A percentile compares a stretch with the other conserved stretches of the same genome.
Evolutionary conservation across 192 early-diverging fungal species (phyloP).

Genomic region (Coemansia sp.): DNA sequence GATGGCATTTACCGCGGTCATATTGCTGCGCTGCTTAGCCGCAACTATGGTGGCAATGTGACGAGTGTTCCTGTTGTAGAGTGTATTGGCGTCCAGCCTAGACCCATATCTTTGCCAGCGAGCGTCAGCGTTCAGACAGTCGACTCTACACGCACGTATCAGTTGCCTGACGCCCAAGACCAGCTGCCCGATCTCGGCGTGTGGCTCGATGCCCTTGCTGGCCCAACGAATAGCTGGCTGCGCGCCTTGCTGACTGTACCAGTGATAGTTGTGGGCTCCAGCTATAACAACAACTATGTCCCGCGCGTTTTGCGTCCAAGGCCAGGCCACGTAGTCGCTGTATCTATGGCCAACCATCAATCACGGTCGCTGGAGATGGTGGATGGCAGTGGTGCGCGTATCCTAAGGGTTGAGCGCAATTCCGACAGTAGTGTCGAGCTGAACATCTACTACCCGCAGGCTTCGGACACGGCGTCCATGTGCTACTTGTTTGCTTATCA

Average conservation of each 20-base stretch:
- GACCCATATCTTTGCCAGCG: background rate
- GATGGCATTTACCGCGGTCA: too few species aligned
- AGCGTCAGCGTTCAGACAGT: background rate
- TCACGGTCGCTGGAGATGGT: background rate
- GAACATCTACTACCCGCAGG: conserved; percentile 47
- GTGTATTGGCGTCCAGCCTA: conserved; percentile 55
- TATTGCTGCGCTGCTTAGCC: conserved; percentile 68
- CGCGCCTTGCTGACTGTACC: conserved; percentile 71
- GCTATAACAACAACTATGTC: conserved; percentile 60
- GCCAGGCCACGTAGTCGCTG: conserved; percentile 48
- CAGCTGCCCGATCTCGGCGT: too few species aligned
- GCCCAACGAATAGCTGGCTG: conserved; percentile 56
- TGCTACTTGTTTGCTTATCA: conserved; percentile 9
- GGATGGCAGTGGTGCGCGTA: conserved; percentile 60
- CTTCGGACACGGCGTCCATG: conserved; percentile 30
- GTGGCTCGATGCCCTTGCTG: conserved; percentile 69
- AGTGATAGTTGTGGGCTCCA: conserved; percentile 71
- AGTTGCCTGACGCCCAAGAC: background rate
- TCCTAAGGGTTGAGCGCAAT: conserved; percentile 72
- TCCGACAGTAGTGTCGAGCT: conserved; percentile 59
- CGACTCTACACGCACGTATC: background rate
- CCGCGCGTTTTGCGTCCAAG: conserved; percentile 62
- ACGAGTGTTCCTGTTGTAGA: conserved; percentile 68
- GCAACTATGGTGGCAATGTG: conserved; percentile 63
- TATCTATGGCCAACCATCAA: background rate